Evolutionary conservation across 2,329 filamentous ascomycete species (phyloP), one percentile per base, ranked within the genome.

Genomic region (Aspergillus sp.): DNA sequence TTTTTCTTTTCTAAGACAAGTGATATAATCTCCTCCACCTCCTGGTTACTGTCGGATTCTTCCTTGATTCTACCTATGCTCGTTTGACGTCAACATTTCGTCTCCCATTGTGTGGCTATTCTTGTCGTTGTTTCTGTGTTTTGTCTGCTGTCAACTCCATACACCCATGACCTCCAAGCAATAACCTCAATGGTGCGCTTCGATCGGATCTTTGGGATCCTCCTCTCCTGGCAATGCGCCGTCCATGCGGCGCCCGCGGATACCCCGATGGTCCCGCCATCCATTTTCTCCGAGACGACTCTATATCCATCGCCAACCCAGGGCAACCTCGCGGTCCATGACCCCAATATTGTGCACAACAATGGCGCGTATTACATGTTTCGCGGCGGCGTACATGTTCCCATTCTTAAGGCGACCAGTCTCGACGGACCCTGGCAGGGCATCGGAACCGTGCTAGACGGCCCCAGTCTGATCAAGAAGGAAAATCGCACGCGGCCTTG

Each of bases 291-390:
- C n/a, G 56, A 63, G 32, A 66, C 66, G 5, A 53, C 58, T 4
- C 26, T 47, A 6, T 56, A 64, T 20, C 67, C 67, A 0, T 55
- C 65, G 1, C 59, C 67, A 9, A 70, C 68, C 19, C 46, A 50
- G 22, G 66, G 65, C 16, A 52, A 70, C 17, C n/a, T 68, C 16
- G 36, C 30, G n/a, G 61, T 49, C 2, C 69, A 72, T 45, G 69
- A 72, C 45, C 69, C 69, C 7, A 70, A 65, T 36, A 66, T 72
- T 16, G 4, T 73, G 19, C 42, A 58, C 3, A 50, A 63, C 38
- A 50, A 71, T n/a, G 56, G 55, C 32, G 26, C 50, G 19, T 71
- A 62, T 52, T 72, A 72, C 49, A 60, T 72, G 26, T 72, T 71
- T 56, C 66, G 64, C 45, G 67, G 67, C 8, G 69, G 64, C 8